Percentiles rank a stretch among this genome's conserved stretches.
Evolutionary conservation across 169 alveolate species (phyloP).

Genomic region (Plasmodium coatneyi): DNA sequence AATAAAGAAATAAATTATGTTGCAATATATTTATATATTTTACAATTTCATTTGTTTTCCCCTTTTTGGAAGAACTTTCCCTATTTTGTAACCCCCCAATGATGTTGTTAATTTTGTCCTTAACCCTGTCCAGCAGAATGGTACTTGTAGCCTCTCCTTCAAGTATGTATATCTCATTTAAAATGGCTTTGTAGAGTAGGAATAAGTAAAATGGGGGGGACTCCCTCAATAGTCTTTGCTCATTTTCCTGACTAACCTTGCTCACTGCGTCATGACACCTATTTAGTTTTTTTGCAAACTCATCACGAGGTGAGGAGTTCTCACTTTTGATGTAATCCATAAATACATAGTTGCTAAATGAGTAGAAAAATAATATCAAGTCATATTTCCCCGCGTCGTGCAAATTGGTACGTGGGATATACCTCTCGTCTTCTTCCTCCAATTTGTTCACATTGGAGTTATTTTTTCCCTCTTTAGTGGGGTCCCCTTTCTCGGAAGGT

Average conservation of each 20-base stretch:
- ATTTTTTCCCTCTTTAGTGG: background rate
- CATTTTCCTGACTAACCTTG: background rate
- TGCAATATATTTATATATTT: constrained; percentile 60
- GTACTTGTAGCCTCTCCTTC: background rate
- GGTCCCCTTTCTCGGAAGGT: background rate
- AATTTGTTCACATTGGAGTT: background rate
- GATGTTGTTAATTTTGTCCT: constrained; percentile 14
- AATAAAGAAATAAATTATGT: constrained; percentile 45
- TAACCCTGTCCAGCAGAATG: constrained; percentile 5
- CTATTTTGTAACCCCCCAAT: constrained; percentile 16
- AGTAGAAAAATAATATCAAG: constrained; percentile 39
- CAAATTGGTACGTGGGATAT: background rate
- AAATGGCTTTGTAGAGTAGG: constrained; percentile 33
- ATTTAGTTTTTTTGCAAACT: constrained; percentile 4
- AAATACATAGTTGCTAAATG: constrained; percentile 36
- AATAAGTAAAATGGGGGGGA: constrained; percentile 29
- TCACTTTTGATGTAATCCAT: background rate
- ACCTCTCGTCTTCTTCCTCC: background rate
- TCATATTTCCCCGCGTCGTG: constrained; percentile 22
- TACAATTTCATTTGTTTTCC: constrained; percentile 63
- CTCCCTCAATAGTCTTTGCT: background rate
- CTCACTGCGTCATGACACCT: background rate
- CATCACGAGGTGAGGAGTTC: background rate
- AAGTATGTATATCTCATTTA: constrained; percentile 32
- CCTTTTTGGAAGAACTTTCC: background rate